Conservation (phyloP, 2,329 filamentous ascomycete species). For the Huntiella bhutanensis region DNA sequence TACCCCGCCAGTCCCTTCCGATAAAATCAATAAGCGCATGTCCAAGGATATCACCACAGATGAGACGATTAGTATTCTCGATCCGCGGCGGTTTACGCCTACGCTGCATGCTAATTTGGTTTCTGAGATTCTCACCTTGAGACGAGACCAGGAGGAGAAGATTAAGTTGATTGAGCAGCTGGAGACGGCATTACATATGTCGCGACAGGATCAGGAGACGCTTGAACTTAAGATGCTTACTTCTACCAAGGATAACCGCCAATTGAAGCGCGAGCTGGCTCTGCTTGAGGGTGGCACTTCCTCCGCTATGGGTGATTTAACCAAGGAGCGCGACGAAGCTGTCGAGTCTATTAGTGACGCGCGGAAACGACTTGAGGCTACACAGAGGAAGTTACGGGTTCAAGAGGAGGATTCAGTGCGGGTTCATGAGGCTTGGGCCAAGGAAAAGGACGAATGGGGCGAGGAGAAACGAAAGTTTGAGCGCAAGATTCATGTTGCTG, state of each 20-base stretch:
- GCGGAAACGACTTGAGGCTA: slow-evolving; percentile 55
- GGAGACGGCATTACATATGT: slow-evolving; percentile 53
- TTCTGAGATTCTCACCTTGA: slow-evolving; percentile 74
- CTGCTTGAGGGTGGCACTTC: slow-evolving; percentile 75
- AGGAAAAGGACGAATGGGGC: slow-evolving; percentile 71
- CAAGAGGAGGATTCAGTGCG: slow-evolving; percentile 72
- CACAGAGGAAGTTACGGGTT: slow-evolving; percentile 56
- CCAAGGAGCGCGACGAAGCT: slow-evolving; percentile 70
- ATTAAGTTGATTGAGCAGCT: slow-evolving; percentile 69
- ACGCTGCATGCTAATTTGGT: slow-evolving; percentile 88
- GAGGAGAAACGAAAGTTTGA: slow-evolving; percentile 67
- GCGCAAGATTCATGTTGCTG: slow-evolving; percentile 73
- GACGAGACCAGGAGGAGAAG: slow-evolving; percentile 82
- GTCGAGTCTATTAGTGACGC: slow-evolving; percentile 53
- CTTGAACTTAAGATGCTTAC: slow-evolving; percentile 42
- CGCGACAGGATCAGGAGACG: slow-evolving; percentile 55
- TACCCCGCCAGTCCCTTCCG: slow-evolving; percentile 27
- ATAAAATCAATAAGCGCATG: slow-evolving; percentile 27
- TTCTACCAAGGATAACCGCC: slow-evolving; percentile 57
- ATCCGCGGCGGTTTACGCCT: slow-evolving; percentile 84
- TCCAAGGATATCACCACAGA: slow-evolving; percentile 43
- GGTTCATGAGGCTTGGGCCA: slow-evolving; percentile 62
- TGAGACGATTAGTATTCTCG: slow-evolving; percentile 55
- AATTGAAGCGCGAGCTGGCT: slow-evolving; percentile 67
- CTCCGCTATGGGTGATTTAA: slow-evolving; percentile 66